Evolutionary conservation across 805 yeast genomes (phyloP), one percentile per base, ranked within the genome.

Genomic region (Ogataea siamensis): DNA sequence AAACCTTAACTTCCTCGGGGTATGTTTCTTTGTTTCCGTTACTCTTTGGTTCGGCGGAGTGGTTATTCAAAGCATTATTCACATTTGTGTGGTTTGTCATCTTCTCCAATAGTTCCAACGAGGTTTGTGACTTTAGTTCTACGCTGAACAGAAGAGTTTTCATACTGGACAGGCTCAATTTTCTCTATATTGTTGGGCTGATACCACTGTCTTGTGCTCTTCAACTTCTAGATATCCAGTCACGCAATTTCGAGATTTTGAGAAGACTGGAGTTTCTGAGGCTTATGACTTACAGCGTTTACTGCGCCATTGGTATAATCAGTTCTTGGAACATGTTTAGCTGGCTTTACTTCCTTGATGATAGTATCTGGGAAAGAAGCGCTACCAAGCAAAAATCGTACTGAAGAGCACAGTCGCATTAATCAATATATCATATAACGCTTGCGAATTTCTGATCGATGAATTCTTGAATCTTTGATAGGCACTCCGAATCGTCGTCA

Each of bases 1-100:
- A 80, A 54, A 69, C 86, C 1, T 67, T 88, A 29, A 78, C 81
- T 1, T 74, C 84, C 5, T 74, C 96, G 5, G 97, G 96, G 0
- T 84, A 86, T 55, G 83, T 86, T 3, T 84, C 96, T 2, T 64
- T 93, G 37, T 87, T 91, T 64, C 99, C 99, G 9, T 71, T 93
- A 37, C 68, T 93, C 19, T 85, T 69, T 62, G 84, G 91, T 2
- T 73, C 87, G 5, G 81, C 80, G 28, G 96, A 91, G 58, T 80
- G 87, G 71, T 57, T 84, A 20, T 66, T 93, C 39, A 93, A 91
- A 60, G 70, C 76, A 13, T 58, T 80, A 10, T 85, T 86, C 64
- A 86, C 96, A 0, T 71, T 80, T 43, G 80, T 84, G 28, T 93
- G 97, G 96, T 78, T 86, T 56, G 75, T 87, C 27, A 76, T 87